Percentiles rank a stretch among this genome's conserved stretches.
Evolutionary conservation across 768 basidiomycete species (phyloP).

Genomic region (Suillus occidentalis): DNA sequence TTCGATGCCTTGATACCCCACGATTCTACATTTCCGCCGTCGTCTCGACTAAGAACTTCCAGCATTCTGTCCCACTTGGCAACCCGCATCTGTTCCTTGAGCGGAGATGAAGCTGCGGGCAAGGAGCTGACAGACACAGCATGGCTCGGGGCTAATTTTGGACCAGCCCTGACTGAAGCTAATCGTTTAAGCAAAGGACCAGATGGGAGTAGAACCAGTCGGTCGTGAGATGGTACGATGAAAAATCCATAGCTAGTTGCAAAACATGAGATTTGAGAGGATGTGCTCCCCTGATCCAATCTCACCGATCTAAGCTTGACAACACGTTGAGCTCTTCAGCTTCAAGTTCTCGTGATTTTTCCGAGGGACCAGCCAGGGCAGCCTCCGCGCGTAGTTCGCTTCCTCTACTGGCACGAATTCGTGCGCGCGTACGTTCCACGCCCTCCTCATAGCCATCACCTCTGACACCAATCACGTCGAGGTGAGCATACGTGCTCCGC

Average conservation of each 20-base stretch:
- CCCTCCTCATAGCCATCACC: conserved; percentile 96
- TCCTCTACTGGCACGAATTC: conserved; percentile 52
- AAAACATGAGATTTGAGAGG: conserved; percentile 16
- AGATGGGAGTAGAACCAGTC: conserved; percentile 70
- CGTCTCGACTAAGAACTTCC: conserved; percentile 61
- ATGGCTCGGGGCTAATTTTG: conserved; percentile 45
- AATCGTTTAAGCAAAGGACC: conserved; percentile 63
- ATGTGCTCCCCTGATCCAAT: conserved; percentile 4
- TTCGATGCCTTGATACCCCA: conserved; percentile 73
- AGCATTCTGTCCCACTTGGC: conserved; percentile 96
- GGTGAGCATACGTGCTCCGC: conserved; percentile 82
- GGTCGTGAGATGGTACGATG: conserved; percentile 75
- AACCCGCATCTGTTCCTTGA: conserved; percentile 74
- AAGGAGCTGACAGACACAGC: conserved; percentile 47
- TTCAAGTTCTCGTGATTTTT: conserved; percentile 66
- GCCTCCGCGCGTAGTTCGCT: conserved; percentile 61
- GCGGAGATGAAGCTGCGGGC: conserved; percentile 45
- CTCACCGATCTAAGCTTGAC: conserved; percentile 84
- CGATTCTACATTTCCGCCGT: conserved; percentile 70
- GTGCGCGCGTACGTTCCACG: conserved; percentile 86
- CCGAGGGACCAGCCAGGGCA: conserved; percentile 54
- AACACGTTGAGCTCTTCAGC: conserved; percentile 75
- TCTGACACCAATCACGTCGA: conserved; percentile 88
- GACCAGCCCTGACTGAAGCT: conserved; percentile 42
- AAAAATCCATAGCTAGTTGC: conserved; percentile 87